Conservation (phyloP, 2,329 filamentous ascomycete species). For the Epichloe brachyelytri region DNA sequence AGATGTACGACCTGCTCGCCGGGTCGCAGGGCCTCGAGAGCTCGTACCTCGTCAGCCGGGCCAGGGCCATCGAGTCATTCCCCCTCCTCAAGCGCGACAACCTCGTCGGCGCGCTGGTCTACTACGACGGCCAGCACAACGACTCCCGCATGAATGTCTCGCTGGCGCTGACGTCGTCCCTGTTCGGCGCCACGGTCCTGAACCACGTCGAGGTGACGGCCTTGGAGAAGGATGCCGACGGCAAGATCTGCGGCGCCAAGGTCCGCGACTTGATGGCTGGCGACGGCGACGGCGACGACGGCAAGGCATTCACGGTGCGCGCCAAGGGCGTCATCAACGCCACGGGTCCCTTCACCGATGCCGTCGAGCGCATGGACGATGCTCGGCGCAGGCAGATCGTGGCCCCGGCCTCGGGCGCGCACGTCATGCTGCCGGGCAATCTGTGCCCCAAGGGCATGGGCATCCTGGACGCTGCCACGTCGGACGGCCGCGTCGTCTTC, state of each 20-base stretch:
- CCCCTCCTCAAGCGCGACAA: conserved; percentile 65
- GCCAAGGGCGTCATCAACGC: conserved; percentile 77
- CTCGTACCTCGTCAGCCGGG: conserved; percentile 69
- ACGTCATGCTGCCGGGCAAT: conserved; percentile 68
- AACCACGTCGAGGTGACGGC: conserved; percentile 71
- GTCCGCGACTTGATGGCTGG: conserved; percentile 44
- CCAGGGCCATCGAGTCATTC: conserved; percentile 64
- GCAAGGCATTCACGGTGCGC: conserved; percentile 49
- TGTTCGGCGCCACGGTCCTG: conserved; percentile 68
- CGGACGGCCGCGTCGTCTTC: conserved; percentile 79
- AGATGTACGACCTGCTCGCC: conserved; percentile 70
- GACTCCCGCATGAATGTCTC: conserved; percentile 82
- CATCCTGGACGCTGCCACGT: conserved; percentile 67
- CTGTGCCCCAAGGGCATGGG: conserved; percentile 72
- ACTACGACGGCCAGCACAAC: conserved; percentile 81
- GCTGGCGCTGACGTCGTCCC: conserved; percentile 64
- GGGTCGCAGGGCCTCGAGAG: conserved; percentile 72
- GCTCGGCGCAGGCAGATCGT: conserved; percentile 57
- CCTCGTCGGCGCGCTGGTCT: conserved; percentile 66
- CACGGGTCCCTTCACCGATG: conserved; percentile 70
- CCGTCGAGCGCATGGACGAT: conserved; percentile 71
- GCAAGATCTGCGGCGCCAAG: conserved; percentile 55
- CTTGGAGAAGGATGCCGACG: conserved; percentile 57
- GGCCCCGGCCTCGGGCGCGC: conserved; percentile 69
- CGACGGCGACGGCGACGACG: conserved; percentile 38